phyloP scores from a whole-genome alignment of 129 eudicot species.

The Lactuca saligna region DNA sequence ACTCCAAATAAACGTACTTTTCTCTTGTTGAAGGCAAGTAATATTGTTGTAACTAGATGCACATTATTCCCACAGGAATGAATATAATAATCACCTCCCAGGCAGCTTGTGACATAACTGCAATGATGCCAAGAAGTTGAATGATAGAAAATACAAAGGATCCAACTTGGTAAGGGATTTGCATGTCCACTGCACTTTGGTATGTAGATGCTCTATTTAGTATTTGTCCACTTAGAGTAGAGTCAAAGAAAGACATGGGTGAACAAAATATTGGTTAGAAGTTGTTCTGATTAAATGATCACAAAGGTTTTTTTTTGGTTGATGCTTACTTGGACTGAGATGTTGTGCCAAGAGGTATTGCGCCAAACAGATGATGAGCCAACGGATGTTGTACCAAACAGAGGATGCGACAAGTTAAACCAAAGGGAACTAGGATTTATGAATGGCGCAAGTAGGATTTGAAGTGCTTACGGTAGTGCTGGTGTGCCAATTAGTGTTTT shows the following conservation, averaged over 20 bases:
- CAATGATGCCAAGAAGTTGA: constrained; percentile 34
- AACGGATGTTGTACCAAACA: too few species aligned
- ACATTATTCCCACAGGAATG: constrained; percentile 31
- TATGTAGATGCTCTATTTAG: constrained; percentile 61
- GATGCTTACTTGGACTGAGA: too few species aligned
- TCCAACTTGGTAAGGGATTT: constrained; percentile 33
- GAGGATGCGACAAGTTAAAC: too few species aligned
- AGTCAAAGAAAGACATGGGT: constrained; percentile 95
- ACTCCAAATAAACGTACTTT: constrained; percentile 1
- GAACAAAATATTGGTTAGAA: constrained; percentile 87
- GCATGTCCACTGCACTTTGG: constrained; percentile 39
- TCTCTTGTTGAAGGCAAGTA: constrained; percentile 51
- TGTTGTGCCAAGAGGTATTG: too few species aligned
- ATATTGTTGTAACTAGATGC: constrained; percentile 43
- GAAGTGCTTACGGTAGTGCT: too few species aligned
- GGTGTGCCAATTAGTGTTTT: too few species aligned
- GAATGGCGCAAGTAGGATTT: too few species aligned
- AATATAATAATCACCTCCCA: constrained; percentile 33
- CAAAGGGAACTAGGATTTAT: too few species aligned
- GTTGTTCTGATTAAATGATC: too few species aligned
- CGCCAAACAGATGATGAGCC: too few species aligned
- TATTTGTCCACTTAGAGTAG: constrained; percentile 90
- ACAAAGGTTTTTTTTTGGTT: too few species aligned
- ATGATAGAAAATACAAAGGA: constrained; percentile 28
- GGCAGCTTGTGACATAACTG: constrained; percentile 33